Conservation (phyloP, 23 red algal species). For the Agarophyton chilense region DNA sequence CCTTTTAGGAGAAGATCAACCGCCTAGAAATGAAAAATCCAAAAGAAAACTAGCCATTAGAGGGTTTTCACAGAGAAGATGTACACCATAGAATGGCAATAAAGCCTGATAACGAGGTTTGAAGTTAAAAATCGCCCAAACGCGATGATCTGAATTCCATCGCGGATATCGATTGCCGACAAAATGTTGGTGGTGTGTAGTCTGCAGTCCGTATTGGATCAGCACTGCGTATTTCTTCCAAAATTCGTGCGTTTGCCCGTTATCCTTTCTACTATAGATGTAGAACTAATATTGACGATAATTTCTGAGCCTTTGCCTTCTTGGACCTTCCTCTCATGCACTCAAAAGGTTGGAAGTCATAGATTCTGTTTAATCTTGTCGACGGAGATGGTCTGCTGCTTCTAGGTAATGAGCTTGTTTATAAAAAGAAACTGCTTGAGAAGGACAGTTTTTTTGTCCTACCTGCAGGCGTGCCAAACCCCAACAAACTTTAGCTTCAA, state of each 20-base stretch:
- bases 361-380: constrained; percentile 24
- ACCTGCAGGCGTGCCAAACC: background rate
- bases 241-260: background rate
- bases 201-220: background rate
- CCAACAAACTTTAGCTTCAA: background rate
- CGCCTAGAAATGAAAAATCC: background rate
- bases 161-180: constrained; percentile 24
- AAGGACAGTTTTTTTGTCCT: background rate
- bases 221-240: constrained; percentile 4
- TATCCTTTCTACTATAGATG: constrained; percentile 23
- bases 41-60: background rate
- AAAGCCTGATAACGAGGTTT: background rate
- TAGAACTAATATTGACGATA: background rate
- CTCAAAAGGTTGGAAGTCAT: background rate
- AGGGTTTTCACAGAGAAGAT: constrained; percentile 26
- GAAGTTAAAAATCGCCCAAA: background rate
- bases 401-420: constrained; percentile 21
- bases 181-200: constrained; percentile 22
- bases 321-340: constrained; percentile 22
- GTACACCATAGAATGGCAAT: background rate
- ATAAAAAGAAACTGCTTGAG: background rate
- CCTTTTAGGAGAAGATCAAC: background rate
- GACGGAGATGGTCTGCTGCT: constrained; percentile 32
- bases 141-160: constrained; percentile 5
- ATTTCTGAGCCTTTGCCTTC: background rate